Evolutionary conservation across 306 rosid genomes (phyloP).

Genomic region (Fragaria nilgerrensis): DNA sequence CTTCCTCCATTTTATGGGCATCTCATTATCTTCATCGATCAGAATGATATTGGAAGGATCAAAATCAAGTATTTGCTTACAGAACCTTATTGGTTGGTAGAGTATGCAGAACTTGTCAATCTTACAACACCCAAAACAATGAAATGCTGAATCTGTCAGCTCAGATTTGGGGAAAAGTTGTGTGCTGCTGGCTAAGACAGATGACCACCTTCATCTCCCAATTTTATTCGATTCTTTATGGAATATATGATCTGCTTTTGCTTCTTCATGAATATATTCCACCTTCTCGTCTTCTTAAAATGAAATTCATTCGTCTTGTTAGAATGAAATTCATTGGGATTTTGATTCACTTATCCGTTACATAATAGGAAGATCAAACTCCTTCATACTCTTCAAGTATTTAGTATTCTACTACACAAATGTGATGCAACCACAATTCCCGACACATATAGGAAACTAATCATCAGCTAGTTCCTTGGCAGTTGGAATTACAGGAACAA

Average conservation of each 20-base stretch:
- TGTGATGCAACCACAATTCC: neutral
- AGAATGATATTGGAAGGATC: neutral
- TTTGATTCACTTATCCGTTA: too few relatives aligned
- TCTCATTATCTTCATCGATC: neutral
- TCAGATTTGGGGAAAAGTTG: conserved; percentile 4
- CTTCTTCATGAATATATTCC: conserved; percentile 22
- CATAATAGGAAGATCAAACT: neutral
- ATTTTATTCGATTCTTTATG: conserved; percentile 6
- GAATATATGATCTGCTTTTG: neutral
- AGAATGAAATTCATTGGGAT: neutral
- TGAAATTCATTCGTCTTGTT: neutral
- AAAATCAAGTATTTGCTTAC: neutral
- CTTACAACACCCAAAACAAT: neutral
- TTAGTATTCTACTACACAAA: neutral
- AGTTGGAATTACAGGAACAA: conserved; percentile 56
- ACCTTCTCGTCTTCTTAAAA: neutral
- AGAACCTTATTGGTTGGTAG: neutral
- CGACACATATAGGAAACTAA: conserved; percentile 16
- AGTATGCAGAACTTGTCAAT: neutral
- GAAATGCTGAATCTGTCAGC: neutral
- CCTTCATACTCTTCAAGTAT: too few relatives aligned
- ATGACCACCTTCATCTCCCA: neutral
- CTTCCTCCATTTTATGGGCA: neutral
- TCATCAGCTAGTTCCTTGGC: conserved; percentile 32
- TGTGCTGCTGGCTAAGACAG: neutral